Percentiles rank a stretch among this genome's conserved stretches.
These are phyloP conservation scores for Vitis labrusca DNA, from an alignment of 164 flowering plant genomes.

Conservation along the genomic window DNA sequence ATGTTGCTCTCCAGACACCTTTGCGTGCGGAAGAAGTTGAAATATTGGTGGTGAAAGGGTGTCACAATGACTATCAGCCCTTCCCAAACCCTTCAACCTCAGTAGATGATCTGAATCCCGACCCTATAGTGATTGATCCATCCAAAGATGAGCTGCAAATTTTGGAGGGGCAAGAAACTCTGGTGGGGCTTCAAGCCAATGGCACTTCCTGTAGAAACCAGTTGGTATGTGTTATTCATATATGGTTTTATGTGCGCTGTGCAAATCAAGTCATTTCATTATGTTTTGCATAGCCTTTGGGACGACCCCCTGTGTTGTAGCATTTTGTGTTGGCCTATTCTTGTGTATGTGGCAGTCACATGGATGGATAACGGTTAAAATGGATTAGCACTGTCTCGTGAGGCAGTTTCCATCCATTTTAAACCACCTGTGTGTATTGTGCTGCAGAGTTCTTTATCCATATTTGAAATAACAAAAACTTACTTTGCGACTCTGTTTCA, in stretches of 20 bases:
- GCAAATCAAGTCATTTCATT: no score
- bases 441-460: background rate
- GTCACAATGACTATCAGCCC: background rate
- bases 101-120: background rate
- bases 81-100: slow-evolving; percentile 1
- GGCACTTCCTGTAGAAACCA: slow-evolving; percentile 13
- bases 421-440: no score
- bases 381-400: no score
- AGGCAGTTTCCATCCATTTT: no score
- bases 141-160: slow-evolving; percentile 23
- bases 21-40: slow-evolving; percentile 36
- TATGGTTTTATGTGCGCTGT: no score
- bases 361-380: no score
- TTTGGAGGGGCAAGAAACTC: slow-evolving; percentile 31
- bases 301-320: no score
- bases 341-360: no score
- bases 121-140: slow-evolving; percentile 2
- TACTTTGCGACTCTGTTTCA: slow-evolving; percentile 8
- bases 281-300: background rate
- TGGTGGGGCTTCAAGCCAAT: slow-evolving; percentile 20
- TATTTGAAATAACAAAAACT: background rate
- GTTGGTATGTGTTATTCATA: slow-evolving; percentile 29
- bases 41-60: slow-evolving; percentile 23
- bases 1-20: slow-evolving; percentile 30
- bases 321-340: no score